Base-by-base conservation (phyloP, 768 basidiomycete genomes). In the Amanita polypyramis region DNA sequence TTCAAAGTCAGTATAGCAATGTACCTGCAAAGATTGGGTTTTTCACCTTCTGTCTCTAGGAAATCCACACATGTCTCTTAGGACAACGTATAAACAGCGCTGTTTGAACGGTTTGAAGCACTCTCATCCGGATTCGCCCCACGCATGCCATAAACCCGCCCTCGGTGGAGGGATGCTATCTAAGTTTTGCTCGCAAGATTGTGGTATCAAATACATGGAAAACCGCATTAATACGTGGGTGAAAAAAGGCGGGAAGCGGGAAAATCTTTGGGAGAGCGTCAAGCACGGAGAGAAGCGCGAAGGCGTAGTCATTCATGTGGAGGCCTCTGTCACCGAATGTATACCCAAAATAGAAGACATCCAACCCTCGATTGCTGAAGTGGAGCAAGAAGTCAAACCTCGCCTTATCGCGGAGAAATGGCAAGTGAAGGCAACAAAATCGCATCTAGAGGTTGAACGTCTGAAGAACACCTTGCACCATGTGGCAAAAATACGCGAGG, bases 141-240 rank as follows among this genome's bases (percentile, higher is more conserved):
- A 76, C 49, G 79, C 82, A 2, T 95, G 91, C 58, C 85, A 85
- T 60, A 83, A 80, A 52, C 83, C 91, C 8, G 79, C 85, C 5
- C 82, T 86, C 12, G 83, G 85, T 19, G 76, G 76, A 2, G 47
- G 47, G 12, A 34, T 49, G 27, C 82, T 91, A 57, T 93, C 90
- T 19, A 94, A 94, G 61, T 95, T 91, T 60, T 95, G 91, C 62
- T 91, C 88, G 11, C 84, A 89, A 45, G 86, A 85, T 52, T 95
- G 91, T 54, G 91, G 91, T 10, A 66, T 86, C 52, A 76, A 75
- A 54, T 83, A 76, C 63, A 80, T 85, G 79, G 76, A 74, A 52
- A 65, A 67, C 39, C 79, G 78, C 38, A 77, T 87, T 40, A 70
- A 79, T 20, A 68, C 67, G 33, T 86, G 78, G 75, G 65, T 75